Evolutionary conservation across 2,329 filamentous ascomycete genomes (phyloP).

Genomic region (Arthrinium phaeospermum): DNA sequence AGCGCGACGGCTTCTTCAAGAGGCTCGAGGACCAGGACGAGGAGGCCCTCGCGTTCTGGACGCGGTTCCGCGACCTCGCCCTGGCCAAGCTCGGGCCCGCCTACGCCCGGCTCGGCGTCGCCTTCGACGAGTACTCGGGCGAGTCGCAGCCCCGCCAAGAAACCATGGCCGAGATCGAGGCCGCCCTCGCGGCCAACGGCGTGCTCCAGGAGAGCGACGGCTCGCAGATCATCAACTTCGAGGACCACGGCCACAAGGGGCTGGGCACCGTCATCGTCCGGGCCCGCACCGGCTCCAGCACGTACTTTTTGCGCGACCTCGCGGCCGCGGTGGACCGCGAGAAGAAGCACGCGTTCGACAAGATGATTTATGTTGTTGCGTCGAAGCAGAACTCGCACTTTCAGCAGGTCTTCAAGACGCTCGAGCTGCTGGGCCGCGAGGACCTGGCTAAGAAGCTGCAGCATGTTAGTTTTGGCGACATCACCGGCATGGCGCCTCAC

Average conservation of each 20-base stretch:
- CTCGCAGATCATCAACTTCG: slow-evolving; percentile 71
- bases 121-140: slow-evolving; percentile 66
- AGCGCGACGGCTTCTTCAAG: slow-evolving; percentile 63
- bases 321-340: slow-evolving; percentile 68
- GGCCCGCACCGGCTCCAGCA: slow-evolving; percentile 66
- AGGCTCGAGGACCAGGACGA: slow-evolving; percentile 63
- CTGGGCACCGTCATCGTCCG: slow-evolving; percentile 71
- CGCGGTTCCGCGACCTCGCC: slow-evolving; percentile 58
- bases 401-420: slow-evolving; percentile 38
- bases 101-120: slow-evolving; percentile 60
- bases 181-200: slow-evolving; percentile 59
- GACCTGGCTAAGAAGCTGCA: slow-evolving; percentile 42
- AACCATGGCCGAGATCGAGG: slow-evolving; percentile 59
- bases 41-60: slow-evolving; percentile 58
- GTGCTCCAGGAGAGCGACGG: slow-evolving; percentile 65
- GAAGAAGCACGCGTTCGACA: slow-evolving; percentile 50
- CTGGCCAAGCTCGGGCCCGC: slow-evolving; percentile 59
- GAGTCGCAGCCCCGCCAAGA: slow-evolving; percentile 66
- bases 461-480: slow-evolving; percentile 54
- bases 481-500: slow-evolving; percentile 54
- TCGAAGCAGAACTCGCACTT: slow-evolving; percentile 44
- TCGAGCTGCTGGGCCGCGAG: slow-evolving; percentile 43
- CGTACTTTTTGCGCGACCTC: slow-evolving; percentile 74
- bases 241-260: slow-evolving; percentile 70
- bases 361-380: slow-evolving; percentile 48